Percentiles rank a stretch among this genome's conserved stretches.
These are phyloP conservation scores for Xylaria sp. DNA, from an alignment of 2,329 filamentous ascomycete species.

Conservation along the genomic window DNA sequence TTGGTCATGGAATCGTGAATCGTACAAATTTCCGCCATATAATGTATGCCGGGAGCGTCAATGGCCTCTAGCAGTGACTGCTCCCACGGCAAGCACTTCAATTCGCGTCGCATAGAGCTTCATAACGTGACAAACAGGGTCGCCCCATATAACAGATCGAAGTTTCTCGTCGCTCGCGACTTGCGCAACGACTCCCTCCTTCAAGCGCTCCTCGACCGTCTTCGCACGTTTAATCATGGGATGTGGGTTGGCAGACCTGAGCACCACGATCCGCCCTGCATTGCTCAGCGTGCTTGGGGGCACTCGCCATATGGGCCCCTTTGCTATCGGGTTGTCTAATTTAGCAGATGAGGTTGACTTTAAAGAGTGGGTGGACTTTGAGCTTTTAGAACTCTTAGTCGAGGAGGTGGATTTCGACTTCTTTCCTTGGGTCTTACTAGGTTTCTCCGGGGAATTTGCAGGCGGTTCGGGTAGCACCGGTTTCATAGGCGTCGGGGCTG, in stretches of 20 bases:
- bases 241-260: constrained; percentile 63
- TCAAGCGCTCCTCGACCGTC: constrained; percentile 62
- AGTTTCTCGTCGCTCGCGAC: constrained; percentile 75
- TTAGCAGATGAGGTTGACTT: constrained; percentile 35
- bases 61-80: constrained; percentile 63
- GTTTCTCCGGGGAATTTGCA: constrained; percentile 35
- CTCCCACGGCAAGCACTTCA: constrained; percentile 75
- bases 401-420: constrained; percentile 46
- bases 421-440: constrained; percentile 44
- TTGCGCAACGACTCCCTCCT: constrained; percentile 74
- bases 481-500: constrained; percentile 55
- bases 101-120: constrained; percentile 77
- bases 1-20: constrained; percentile 27
- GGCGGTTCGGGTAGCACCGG: constrained; percentile 21
- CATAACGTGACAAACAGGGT: constrained; percentile 85
- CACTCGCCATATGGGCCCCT: constrained; percentile 69
- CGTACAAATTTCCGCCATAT: constrained; percentile 10
- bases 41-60: constrained; percentile 28
- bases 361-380: constrained; percentile 41
- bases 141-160: constrained; percentile 79
- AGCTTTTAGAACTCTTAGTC: constrained; percentile 44
- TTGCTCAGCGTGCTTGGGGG: constrained; percentile 75
- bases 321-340: constrained; percentile 36
- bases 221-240: constrained; percentile 56
- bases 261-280: constrained; percentile 74